These are phyloP conservation scores for Trichosanthes truncata DNA, from an alignment of 306 rosid species.

Conservation along the genomic window DNA sequence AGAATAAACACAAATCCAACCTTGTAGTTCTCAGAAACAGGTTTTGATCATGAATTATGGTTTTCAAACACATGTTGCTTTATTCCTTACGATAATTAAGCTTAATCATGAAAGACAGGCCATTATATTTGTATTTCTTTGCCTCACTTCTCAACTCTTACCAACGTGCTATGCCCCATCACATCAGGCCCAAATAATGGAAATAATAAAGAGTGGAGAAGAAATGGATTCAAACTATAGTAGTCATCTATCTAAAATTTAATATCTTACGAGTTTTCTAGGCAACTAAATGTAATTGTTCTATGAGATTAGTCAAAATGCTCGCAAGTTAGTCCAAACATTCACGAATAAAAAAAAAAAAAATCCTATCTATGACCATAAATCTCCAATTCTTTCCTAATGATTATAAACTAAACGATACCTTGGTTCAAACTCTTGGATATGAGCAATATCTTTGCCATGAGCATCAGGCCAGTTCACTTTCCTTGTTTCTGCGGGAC, in stretches of 20 bases:
- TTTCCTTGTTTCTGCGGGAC: constrained; percentile 22
- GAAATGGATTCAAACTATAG: too few relatives aligned
- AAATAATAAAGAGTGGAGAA: too few relatives aligned
- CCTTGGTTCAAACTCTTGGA: constrained; percentile 35
- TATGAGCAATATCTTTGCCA: constrained; percentile 37
- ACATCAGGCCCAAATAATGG: neutral
- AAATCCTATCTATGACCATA: neutral
- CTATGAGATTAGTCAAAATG: too few relatives aligned
- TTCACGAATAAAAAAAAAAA: too few relatives aligned
- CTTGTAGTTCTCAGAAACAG: neutral
- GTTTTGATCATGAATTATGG: neutral
- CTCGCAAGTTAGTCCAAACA: too few relatives aligned
- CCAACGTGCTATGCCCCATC: neutral
- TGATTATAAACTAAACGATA: neutral
- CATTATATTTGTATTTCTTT: neutral
- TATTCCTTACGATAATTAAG: neutral
- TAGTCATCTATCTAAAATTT: too few relatives aligned
- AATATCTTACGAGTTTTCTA: neutral
- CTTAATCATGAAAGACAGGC: neutral
- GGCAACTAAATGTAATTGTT: too few relatives aligned
- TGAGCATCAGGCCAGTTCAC: constrained; percentile 37
- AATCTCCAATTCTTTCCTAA: neutral
- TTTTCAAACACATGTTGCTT: neutral
- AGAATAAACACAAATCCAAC: neutral
- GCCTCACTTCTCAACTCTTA: neutral